Evolutionary conservation across 306 rosid species (phyloP).

Genomic region (Comarum palustre): DNA sequence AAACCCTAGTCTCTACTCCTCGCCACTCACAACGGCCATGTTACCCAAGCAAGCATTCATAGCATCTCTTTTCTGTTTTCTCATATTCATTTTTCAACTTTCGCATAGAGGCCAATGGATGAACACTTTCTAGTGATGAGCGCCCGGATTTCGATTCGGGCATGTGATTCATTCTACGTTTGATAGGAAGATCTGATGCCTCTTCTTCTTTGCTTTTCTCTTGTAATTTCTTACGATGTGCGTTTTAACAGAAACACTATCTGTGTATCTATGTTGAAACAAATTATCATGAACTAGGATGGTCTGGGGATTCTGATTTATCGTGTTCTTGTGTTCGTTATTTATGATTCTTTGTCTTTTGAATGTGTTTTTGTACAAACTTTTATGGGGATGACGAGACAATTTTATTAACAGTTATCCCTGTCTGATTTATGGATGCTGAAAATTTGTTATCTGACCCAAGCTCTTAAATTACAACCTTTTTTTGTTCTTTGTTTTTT

Average conservation of each 20-base stretch:
- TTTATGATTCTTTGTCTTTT: neutral
- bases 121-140: conserved; percentile 35
- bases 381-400: conserved; percentile 40
- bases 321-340: too few relatives aligned
- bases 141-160: conserved; percentile 29
- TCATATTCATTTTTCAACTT: neutral
- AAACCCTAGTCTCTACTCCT: conserved; percentile 11
- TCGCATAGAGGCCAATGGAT: conserved; percentile 26
- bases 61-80: neutral
- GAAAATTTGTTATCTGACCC: conserved; percentile 61
- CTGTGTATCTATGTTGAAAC: conserved; percentile 48
- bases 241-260: conserved; percentile 38
- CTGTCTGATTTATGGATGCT: conserved; percentile 68
- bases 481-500: neutral
- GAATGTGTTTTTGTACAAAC: too few relatives aligned
- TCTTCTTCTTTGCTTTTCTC: neutral
- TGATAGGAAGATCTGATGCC: conserved; percentile 65
- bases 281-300: conserved; percentile 62
- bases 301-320: conserved; percentile 67
- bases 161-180: conserved; percentile 30
- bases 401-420: conserved; percentile 62
- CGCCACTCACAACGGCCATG: neutral
- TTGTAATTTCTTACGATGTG: neutral
- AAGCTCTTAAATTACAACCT: neutral
- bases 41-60: neutral